Percentiles rank a stretch among this genome's conserved stretches.
Evolutionary conservation across 768 basidiomycete species (phyloP).

Genomic region (Kwoniella bestiolae): DNA sequence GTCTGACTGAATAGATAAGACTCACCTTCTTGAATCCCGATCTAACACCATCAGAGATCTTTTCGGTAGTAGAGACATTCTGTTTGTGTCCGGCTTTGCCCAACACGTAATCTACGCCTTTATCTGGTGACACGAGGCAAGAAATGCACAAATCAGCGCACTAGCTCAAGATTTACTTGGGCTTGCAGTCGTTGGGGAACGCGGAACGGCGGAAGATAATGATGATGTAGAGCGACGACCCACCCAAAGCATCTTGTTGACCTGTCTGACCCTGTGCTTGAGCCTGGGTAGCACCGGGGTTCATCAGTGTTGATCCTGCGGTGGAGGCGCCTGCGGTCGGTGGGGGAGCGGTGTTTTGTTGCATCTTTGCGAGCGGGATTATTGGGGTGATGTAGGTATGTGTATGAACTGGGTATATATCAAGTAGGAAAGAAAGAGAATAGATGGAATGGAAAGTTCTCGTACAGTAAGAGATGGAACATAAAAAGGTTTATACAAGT

Average conservation of each 20-base stretch:
- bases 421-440: too few relatives aligned
- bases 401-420: not conserved
- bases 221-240: not conserved
- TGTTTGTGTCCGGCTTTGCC: constrained; percentile 29
- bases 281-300: not conserved
- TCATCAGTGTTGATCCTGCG: constrained; percentile 11
- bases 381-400: too few relatives aligned
- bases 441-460: too few relatives aligned
- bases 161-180: too few relatives aligned
- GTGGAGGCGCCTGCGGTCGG: constrained; percentile 2
- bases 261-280: not conserved
- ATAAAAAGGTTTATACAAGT: too few relatives aligned
- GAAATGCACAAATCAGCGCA: not conserved
- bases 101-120: constrained; percentile 27
- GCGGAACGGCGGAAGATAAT: not conserved
- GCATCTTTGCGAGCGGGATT: too few relatives aligned
- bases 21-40: constrained; percentile 37
- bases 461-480: too few relatives aligned
- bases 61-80: constrained; percentile 33
- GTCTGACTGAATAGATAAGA: not conserved
- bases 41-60: constrained; percentile 43
- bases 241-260: constrained; percentile 35
- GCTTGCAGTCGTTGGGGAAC: too few relatives aligned
- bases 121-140: constrained; percentile 21
- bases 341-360: not conserved